Base-by-base conservation (phyloP, 306 rosid genomes). In the Cicer cuneatum region DNA sequence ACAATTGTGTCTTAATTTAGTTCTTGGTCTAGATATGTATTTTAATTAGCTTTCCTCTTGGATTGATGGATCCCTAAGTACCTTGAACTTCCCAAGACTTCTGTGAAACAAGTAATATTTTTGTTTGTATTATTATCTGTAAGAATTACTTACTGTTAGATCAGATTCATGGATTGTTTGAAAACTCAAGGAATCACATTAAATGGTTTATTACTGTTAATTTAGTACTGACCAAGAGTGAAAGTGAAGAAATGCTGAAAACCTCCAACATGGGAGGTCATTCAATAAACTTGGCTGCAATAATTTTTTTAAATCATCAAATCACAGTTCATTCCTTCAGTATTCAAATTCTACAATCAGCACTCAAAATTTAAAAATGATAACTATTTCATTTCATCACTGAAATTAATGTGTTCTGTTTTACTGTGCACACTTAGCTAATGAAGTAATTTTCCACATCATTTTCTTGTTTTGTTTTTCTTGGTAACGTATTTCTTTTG, bases 121-220 rank as follows among this genome's bases (percentile, higher is more conserved):
- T n/a, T 13, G 35, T 45, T 7, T 8, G 65, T 13, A 21, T 56
- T 58, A 58, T 58, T 24, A 57, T 81, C 14, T 64, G 37, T 48
- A 21, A 53, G 77, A 72, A 24, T 10, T 57, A 24, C 57, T 77
- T 39, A 56, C 59, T n/a, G n/a, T 52, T 72, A 64, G 72, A 71
- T 47, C 10, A 46, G 73, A 64, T 56, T 18, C 18, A 38, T 45
- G 43, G 47, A 18, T 42, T 47, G 19, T 33, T 47, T 58, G 51
- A 59, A 39, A 77, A 47, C 29, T 69, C 54, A 18, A 57, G 16
- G 29, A 10, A 56, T 54, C 54, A 77, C 59, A 38, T 60, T n/a
- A 47, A 77, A 77, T n/a, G 13, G 19, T 77, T 48, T 40, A 39
- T 42, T 46, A 33, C n/a, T 71, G 41, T 56, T 56, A 19, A 21